Percentiles rank a stretch among this genome's conserved stretches.
phyloP scores from a whole-genome alignment of 495 filamentous ascomycete genomes.

The Penicillium atrosanguineum region DNA sequence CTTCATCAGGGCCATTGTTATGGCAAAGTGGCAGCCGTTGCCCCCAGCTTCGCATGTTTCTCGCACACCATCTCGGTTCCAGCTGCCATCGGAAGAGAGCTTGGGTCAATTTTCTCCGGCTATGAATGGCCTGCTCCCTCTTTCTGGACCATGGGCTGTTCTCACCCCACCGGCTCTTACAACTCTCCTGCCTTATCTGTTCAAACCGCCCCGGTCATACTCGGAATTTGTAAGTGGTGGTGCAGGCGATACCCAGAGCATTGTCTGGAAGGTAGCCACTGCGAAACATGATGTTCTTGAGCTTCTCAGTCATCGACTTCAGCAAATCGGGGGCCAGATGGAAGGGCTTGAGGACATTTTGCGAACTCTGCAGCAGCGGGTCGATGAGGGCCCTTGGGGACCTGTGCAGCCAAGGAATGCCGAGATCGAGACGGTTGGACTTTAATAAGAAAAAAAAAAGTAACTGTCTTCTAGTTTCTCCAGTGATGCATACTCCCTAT shows the following conservation, averaged over 20 bases:
- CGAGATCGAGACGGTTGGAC: slow-evolving; percentile 36
- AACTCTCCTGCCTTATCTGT: slow-evolving; percentile 56
- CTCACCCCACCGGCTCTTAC: slow-evolving; percentile 52
- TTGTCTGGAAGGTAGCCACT: slow-evolving; percentile 57
- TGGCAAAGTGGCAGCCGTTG: slow-evolving; percentile 52
- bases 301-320: slow-evolving; percentile 37
- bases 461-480: no score
- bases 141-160: slow-evolving; percentile 49
- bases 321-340: slow-evolving; percentile 27
- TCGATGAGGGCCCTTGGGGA: slow-evolving; percentile 45
- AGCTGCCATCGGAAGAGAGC: slow-evolving; percentile 41
- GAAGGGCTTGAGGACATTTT: slow-evolving; percentile 46
- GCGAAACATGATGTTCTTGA: slow-evolving; percentile 58
- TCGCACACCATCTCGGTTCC: slow-evolving; percentile 31
- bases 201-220: slow-evolving; percentile 57
- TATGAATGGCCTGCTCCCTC: slow-evolving; percentile 38
- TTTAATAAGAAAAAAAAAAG: slow-evolving; percentile 22
- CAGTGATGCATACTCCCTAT: no score
- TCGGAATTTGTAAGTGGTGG: slow-evolving; percentile 58
- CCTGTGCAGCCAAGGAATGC: slow-evolving; percentile 29
- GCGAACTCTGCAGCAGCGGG: slow-evolving; percentile 39
- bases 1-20: slow-evolving; percentile 52
- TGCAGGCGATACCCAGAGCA: slow-evolving; percentile 55
- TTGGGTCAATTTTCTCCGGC: slow-evolving; percentile 38
- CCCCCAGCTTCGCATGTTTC: slow-evolving; percentile 18